Conservation (phyloP, 1,284 basidiomycete genomes). For the Papiliotrema flavescens region DNA sequence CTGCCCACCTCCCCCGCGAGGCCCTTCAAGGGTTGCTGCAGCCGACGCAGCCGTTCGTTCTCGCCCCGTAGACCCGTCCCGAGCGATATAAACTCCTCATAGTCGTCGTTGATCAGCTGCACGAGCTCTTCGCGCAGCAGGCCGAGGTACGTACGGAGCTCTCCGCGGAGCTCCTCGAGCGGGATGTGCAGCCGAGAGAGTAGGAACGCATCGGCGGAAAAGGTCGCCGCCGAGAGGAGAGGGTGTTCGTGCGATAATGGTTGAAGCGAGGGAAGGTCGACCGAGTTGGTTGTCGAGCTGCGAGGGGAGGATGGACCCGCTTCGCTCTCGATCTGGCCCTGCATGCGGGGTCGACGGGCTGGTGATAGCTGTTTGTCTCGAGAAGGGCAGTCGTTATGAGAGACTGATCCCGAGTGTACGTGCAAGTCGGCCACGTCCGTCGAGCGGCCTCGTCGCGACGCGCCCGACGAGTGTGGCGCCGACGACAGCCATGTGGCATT, state of each 20-base stretch:
- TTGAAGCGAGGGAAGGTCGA: constrained; percentile 65
- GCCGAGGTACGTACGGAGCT: constrained; percentile 79
- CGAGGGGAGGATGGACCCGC: background rate
- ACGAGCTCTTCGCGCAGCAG: constrained; percentile 87
- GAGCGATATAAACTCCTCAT: constrained; percentile 93
- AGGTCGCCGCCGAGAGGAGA: constrained; percentile 63
- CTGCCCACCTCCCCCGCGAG: constrained; percentile 63
- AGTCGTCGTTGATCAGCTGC: constrained; percentile 93
- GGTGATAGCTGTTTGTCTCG: no score
- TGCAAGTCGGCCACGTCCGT: no score
- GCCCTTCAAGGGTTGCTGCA: constrained; percentile 63
- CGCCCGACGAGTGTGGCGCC: no score
- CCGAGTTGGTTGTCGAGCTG: constrained; percentile 15
- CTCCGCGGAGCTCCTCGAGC: constrained; percentile 76
- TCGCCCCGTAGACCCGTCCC: constrained; percentile 85
- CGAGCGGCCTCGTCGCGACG: no score
- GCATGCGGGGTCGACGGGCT: no score
- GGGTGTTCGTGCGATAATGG: constrained; percentile 77
- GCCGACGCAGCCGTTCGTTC: constrained; percentile 63
- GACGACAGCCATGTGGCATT: no score
- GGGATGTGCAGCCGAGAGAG: constrained; percentile 81
- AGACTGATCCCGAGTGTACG: no score
- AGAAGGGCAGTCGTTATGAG: no score
- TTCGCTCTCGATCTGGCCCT: no score
- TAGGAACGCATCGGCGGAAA: constrained; percentile 83